Conservation (phyloP, 306 rosid genomes). For the Parietaria judaica region DNA sequence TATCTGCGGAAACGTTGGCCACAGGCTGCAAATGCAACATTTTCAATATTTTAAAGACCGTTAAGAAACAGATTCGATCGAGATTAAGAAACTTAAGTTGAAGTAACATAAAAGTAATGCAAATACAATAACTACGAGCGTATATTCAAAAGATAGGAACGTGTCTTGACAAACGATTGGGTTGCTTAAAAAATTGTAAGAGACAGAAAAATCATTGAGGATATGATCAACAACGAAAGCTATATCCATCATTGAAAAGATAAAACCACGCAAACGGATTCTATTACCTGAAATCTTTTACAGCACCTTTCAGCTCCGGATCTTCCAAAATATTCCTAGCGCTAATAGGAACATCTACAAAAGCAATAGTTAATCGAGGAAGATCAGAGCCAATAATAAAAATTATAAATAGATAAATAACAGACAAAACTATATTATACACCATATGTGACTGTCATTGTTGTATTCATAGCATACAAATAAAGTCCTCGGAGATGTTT, state of each 20-base stretch:
- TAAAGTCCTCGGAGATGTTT: too few relatives aligned
- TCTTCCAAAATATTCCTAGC: slow-evolving; percentile 84
- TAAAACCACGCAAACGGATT: background rate
- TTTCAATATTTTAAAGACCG: too few relatives aligned
- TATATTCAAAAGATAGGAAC: background rate
- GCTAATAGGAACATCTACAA: slow-evolving; percentile 75
- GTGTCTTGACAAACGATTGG: background rate
- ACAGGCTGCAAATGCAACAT: slow-evolving; percentile 34
- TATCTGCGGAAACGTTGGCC: slow-evolving; percentile 93
- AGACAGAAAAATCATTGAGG: background rate
- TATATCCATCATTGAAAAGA: background rate
- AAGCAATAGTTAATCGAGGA: background rate
- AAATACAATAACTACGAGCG: too few relatives aligned
- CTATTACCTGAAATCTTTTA: slow-evolving; percentile 67
- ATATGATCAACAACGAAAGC: background rate
- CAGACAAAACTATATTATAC: too few relatives aligned
- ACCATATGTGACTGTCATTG: too few relatives aligned
- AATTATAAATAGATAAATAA: background rate
- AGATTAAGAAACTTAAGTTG: background rate
- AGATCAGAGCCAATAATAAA: background rate
- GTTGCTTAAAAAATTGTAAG: background rate
- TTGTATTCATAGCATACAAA: too few relatives aligned
- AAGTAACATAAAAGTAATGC: background rate
- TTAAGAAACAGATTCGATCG: background rate
- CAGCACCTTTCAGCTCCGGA: slow-evolving; percentile 76